These are phyloP conservation scores for Podosphaera leucotricha DNA, from an alignment of 2,329 filamentous ascomycete species.

Conservation along the genomic window DNA sequence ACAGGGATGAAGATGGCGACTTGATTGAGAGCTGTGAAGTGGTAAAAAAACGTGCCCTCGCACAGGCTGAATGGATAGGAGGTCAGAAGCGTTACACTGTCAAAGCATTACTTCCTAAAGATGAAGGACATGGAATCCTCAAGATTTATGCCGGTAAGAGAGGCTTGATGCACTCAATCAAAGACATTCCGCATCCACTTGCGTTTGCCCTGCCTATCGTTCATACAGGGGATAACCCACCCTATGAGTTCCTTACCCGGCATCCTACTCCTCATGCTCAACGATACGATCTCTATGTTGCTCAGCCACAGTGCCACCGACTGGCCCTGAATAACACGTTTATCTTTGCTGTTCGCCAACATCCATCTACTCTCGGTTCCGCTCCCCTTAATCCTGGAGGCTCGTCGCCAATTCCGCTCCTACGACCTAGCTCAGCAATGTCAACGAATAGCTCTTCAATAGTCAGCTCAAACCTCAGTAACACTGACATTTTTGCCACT, in stretches of 20 bases:
- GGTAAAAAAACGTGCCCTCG: slow-evolving; percentile 63
- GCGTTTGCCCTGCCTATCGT: slow-evolving; percentile 76
- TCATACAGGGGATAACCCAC: slow-evolving; percentile 77
- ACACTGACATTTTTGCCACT: slow-evolving; percentile 25
- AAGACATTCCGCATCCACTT: slow-evolving; percentile 80
- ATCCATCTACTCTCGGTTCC: slow-evolving; percentile 39
- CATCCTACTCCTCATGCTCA: slow-evolving; percentile 97
- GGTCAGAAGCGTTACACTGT: slow-evolving; percentile 80
- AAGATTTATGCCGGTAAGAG: slow-evolving; percentile 88
- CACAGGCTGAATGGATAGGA: slow-evolving; percentile 76
- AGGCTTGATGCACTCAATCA: slow-evolving; percentile 91
- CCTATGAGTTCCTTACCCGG: slow-evolving; percentile 76
- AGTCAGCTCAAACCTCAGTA: slow-evolving; percentile 32
- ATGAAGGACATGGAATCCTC: slow-evolving; percentile 68
- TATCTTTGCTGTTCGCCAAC: slow-evolving; percentile 85
- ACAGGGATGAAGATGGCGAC: slow-evolving; percentile 70
- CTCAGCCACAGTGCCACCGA: slow-evolving; percentile 76
- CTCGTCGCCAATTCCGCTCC: slow-evolving; percentile 32
- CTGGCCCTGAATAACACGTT: slow-evolving; percentile 93
- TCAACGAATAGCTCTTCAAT: slow-evolving; percentile 37
- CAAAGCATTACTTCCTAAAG: slow-evolving; percentile 75
- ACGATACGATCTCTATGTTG: slow-evolving; percentile 87
- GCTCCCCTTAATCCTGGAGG: slow-evolving; percentile 17
- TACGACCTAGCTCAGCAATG: slow-evolving; percentile 36
- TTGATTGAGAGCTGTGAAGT: slow-evolving; percentile 79